Base-by-base conservation (phyloP, 345 rosid species). In the Ricinus communis region DNA sequence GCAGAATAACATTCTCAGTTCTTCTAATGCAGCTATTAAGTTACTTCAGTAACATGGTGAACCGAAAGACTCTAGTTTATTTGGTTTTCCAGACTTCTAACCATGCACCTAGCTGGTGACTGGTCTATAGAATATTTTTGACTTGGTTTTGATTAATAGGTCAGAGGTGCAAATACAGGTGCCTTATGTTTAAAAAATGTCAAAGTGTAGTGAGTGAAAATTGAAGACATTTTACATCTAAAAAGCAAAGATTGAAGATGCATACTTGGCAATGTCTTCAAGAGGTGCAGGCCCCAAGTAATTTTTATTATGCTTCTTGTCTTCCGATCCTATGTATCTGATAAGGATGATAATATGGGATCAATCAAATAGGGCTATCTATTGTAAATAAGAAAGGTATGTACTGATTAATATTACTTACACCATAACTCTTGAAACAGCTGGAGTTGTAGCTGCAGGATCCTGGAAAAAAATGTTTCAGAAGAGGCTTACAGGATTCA, bases 201-300 rank as follows among this genome's bases (percentile, higher is more conserved):
- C 18, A 22, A 31, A 47, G n/a, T 16, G 22, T 5, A 45, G 40
- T 49, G 19, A 43, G 5, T 43, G 13, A 13, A 51, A 58, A 22
- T 15, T 70, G 45, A 62, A 66, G 61, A 46, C 19, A 3, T 6
- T 43, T 16, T 15, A 46, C 14, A 64, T 58, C 5, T 14, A 33
- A 46, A 66, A 54, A 59, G 58, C 36, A 71, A n/a, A 12, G 61
- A 55, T 28, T 18, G 41, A 51, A 67, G 51, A 15, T 43, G 63
- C 84, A 50, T 86, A 94, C 98, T 83, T 81, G 61, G 98, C 93
- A 62, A 91, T 85, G 21, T 90, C 95, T 83, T 86, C 85, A 72
- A 86, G 69, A 62, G 96, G 70, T 52, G 96, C 93, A 71, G 93
- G 90, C 62, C 98, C 97, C 78, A 94, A 81, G 76, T 87, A 94